Conservation (phyloP, 2,329 filamentous ascomycete species). For the Helicocarpus griseus region DNA sequence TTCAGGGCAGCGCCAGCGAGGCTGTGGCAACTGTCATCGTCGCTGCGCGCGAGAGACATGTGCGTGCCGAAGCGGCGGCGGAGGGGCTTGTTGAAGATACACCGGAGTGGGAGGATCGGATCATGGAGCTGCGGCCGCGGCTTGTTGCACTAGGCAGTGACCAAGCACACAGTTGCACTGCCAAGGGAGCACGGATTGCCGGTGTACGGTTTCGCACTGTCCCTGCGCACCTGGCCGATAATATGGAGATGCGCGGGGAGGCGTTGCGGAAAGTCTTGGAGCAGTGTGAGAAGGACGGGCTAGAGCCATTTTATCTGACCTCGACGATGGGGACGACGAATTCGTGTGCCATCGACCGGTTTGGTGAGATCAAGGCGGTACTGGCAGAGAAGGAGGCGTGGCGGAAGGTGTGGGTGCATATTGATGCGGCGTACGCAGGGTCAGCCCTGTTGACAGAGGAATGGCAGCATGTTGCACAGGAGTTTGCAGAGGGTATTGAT, state of each 20-base stretch:
- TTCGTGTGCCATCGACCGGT: constrained; percentile 79
- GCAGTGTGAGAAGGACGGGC: constrained; percentile 55
- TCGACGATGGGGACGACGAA: constrained; percentile 77
- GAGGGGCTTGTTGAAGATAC: constrained; percentile 36
- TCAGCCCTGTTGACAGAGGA: constrained; percentile 74
- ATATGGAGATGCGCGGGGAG: constrained; percentile 60
- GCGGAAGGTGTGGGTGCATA: constrained; percentile 73
- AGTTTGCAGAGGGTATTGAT: constrained; percentile 58
- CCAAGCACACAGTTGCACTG: constrained; percentile 71
- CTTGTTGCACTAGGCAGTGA: constrained; percentile 75
- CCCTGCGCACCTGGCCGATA: constrained; percentile 50
- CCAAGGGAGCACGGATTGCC: constrained; percentile 78
- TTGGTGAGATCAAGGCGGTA: constrained; percentile 56
- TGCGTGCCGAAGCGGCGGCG: constrained; percentile 49
- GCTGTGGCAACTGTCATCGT: constrained; percentile 79
- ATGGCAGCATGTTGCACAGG: constrained; percentile 57
- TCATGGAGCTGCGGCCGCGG: constrained; percentile 55
- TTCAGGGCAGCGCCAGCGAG: constrained; percentile 84
- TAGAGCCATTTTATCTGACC: constrained; percentile 81
- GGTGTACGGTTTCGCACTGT: constrained; percentile 73
- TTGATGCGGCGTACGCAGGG: constrained; percentile 89
- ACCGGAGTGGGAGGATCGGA: constrained; percentile 58
- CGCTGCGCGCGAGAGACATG: constrained; percentile 71
- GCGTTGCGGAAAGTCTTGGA: constrained; percentile 54
- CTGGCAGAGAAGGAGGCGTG: constrained; percentile 35